phyloP scores from a whole-genome alignment of 192 early-diverging fungal species.

The Lunasporangiospora selenospora region DNA sequence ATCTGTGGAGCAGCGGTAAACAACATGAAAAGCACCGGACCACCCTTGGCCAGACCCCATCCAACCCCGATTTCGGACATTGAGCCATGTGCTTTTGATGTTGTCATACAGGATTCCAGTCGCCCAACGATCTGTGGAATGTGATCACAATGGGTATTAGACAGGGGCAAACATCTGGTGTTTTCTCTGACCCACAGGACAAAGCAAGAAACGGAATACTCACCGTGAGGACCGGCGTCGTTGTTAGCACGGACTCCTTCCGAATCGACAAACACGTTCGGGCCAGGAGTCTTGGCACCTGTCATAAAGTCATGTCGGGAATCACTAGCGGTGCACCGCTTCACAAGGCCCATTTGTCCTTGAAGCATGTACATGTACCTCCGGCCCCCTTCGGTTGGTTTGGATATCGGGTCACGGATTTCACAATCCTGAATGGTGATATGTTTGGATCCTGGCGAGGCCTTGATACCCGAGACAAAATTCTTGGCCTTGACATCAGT shows the following conservation, averaged over 20 bases:
- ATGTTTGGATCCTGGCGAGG: conserved; percentile 20
- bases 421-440: conserved; percentile 30
- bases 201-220: no score
- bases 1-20: conserved; percentile 14
- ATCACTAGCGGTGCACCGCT: conserved; percentile 26
- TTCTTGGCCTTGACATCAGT: conserved; percentile 19
- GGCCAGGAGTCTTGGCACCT: conserved; percentile 18
- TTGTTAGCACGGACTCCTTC: conserved; percentile 32
- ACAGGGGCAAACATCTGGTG: no score
- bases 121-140: conserved; percentile 32
- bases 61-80: conserved; percentile 36
- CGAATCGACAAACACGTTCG: conserved; percentile 44
- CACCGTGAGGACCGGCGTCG: conserved; percentile 41
- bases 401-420: conserved; percentile 12
- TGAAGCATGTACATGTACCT: conserved; percentile 41
- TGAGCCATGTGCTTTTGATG: conserved; percentile 11
- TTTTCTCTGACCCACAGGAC: no score
- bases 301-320: conserved; percentile 34
- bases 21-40: conserved; percentile 32
- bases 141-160: no score
- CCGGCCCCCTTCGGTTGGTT: conserved; percentile 8
- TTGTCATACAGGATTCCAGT: conserved; percentile 35
- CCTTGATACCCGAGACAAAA: conserved; percentile 34
- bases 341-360: conserved; percentile 36
- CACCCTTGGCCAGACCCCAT: conserved; percentile 42